Conservation (phyloP, 2,329 filamentous ascomycete species). For the Fusarium guadeloupense region DNA sequence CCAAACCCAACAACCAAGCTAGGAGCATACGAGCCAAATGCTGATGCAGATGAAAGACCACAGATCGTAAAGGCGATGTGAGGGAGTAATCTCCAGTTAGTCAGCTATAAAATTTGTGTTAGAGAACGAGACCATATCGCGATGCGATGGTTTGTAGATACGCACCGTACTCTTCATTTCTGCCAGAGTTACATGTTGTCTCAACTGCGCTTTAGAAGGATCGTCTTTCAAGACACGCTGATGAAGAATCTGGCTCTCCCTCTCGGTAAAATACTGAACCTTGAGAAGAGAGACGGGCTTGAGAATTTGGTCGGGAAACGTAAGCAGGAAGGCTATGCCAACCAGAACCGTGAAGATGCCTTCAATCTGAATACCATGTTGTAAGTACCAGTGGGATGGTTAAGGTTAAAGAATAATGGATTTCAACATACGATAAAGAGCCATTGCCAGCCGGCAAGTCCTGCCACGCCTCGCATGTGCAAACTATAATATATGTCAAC, state of each 20-base stretch:
- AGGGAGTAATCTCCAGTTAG: conserved; percentile 50
- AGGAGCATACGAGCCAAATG: conserved; percentile 33
- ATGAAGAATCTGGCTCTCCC: conserved; percentile 47
- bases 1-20: conserved; percentile 48
- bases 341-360: conserved; percentile 48
- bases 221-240: conserved; percentile 40
- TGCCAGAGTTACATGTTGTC: conserved; percentile 38
- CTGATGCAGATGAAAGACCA: conserved; percentile 28
- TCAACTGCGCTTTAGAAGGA: conserved; percentile 45
- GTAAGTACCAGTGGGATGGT: too few relatives aligned
- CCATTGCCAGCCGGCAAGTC: conserved; percentile 41
- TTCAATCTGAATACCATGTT: conserved; percentile 45
- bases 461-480: conserved; percentile 38
- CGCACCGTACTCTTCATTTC: conserved; percentile 48
- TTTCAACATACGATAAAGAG: conserved; percentile 36
- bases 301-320: conserved; percentile 44
- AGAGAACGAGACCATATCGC: too few relatives aligned
- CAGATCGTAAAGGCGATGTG: conserved; percentile 43
- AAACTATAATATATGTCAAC: conserved; percentile 15
- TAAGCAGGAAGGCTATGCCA: conserved; percentile 44
- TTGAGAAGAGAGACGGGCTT: conserved; percentile 44
- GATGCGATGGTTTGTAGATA: background rate
- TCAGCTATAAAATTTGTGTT: conserved; percentile 44
- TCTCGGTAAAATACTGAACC: conserved; percentile 45
- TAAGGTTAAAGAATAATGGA: too few relatives aligned